These are phyloP conservation scores for Phoenix roebelenii DNA, from an alignment of 176 grass and related monocot species.

Conservation along the genomic window DNA sequence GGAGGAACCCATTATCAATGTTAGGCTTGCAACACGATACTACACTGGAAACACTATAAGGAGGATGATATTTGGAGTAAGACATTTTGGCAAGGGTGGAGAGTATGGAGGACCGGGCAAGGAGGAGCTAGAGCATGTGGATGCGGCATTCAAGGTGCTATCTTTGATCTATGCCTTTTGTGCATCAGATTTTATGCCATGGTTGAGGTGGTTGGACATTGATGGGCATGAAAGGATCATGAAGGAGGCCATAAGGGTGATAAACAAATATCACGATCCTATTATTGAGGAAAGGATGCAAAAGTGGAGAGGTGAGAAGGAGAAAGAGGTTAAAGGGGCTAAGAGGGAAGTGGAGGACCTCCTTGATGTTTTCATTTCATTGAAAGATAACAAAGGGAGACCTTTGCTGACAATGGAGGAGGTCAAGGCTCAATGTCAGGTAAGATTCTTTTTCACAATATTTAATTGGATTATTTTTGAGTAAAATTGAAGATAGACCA, in stretches of 20 bases:
- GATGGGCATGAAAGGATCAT: constrained; percentile 33
- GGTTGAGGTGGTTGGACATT: constrained; percentile 19
- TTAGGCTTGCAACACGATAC: constrained; percentile 21
- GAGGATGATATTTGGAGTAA: constrained; percentile 30
- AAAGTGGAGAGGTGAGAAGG: constrained; percentile 8
- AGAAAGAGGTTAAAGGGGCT: not conserved
- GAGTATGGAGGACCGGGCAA: not conserved
- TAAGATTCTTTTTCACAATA: constrained; percentile 1
- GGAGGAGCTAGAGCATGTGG: constrained; percentile 38
- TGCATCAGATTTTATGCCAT: constrained; percentile 35
- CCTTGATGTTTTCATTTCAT: constrained; percentile 31
- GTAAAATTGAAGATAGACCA: too few relatives aligned
- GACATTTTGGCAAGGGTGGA: constrained; percentile 13
- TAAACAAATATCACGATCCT: constrained; percentile 26
- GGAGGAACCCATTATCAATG: constrained; percentile 2
- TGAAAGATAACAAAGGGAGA: not conserved
- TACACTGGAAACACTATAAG: constrained; percentile 32
- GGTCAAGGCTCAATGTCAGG: constrained; percentile 31
- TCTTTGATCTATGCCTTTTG: constrained; percentile 23
- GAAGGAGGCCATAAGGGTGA: not conserved
- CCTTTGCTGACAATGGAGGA: constrained; percentile 24
- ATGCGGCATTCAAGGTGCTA: constrained; percentile 17
- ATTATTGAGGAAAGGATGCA: constrained; percentile 19
- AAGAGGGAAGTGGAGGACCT: constrained; percentile 19
- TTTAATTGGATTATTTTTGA: too few relatives aligned